Percentiles rank a stretch among this genome's conserved stretches.
Conservation (phyloP, 2,329 filamentous ascomycete species). For the Davidsoniella australis region DNA sequence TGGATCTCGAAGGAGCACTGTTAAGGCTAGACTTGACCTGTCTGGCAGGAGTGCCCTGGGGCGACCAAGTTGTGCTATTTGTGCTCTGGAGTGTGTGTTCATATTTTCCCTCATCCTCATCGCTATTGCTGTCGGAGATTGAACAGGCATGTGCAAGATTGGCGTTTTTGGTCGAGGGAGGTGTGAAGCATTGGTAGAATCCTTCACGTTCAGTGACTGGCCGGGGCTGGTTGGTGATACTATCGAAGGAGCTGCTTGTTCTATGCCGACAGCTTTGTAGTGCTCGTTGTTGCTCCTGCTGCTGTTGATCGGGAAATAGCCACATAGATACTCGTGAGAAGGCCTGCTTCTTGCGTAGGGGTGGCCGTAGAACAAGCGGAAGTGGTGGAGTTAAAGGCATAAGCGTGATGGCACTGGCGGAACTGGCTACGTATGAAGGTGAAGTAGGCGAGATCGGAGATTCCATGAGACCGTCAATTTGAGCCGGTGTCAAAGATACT, state of each 20-base stretch:
- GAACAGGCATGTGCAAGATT: neutral
- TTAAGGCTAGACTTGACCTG: neutral
- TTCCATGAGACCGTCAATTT: neutral
- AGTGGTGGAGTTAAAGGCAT: conserved; percentile 35
- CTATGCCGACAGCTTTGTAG: conserved; percentile 19
- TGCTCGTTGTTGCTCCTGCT: neutral
- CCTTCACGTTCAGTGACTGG: conserved; percentile 35
- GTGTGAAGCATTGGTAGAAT: conserved; percentile 38
- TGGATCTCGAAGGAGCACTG: neutral
- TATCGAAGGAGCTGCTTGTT: conserved; percentile 19
- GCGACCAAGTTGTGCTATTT: neutral
- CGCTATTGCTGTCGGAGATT: too few relatives aligned
- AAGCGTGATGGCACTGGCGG: conserved; percentile 7
- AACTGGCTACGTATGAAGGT: neutral
- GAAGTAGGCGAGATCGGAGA: neutral
- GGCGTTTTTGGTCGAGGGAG: neutral
- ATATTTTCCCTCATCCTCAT: neutral
- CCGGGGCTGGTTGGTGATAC: conserved; percentile 36
- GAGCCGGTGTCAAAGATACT: neutral
- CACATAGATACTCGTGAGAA: conserved; percentile 45
- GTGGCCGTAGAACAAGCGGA: conserved; percentile 40
- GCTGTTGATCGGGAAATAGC: conserved; percentile 30
- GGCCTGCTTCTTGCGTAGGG: conserved; percentile 48
- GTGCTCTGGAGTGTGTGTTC: neutral
- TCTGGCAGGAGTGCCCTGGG: neutral